These are phyloP conservation scores for Candida orba DNA, from an alignment of 805 yeast genomes.

Conservation along the genomic window DNA sequence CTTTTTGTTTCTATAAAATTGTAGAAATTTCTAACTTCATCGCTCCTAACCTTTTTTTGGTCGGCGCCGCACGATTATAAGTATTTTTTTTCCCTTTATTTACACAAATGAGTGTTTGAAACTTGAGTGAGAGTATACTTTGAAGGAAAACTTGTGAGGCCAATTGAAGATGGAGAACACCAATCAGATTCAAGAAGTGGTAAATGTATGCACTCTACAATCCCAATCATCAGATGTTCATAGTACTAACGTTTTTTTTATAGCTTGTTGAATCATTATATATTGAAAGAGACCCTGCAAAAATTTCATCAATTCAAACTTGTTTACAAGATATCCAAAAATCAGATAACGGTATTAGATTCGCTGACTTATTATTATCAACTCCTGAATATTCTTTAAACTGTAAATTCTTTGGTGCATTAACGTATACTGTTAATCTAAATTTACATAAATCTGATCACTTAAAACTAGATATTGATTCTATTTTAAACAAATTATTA, in stretches of 20 bases:
- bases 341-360: slow-evolving; percentile 43
- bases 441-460: slow-evolving; percentile 23
- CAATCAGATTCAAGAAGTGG: slow-evolving; percentile 5
- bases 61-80: no score
- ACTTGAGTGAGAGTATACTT: no score
- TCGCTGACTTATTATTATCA: slow-evolving; percentile 50
- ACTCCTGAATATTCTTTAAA: slow-evolving; percentile 30
- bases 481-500: slow-evolving; percentile 9
- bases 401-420: slow-evolving; percentile 73
- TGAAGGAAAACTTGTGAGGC: no score
- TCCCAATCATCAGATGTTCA: neutral
- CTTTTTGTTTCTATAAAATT: no score
- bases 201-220: slow-evolving; percentile 3
- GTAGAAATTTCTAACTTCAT: no score
- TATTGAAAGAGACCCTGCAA: slow-evolving; percentile 22
- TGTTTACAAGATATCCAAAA: slow-evolving; percentile 53
- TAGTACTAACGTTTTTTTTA: neutral
- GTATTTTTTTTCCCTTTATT: no score
- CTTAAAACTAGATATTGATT: slow-evolving; percentile 12
- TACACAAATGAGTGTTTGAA: no score
- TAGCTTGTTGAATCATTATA: slow-evolving; percentile 21
- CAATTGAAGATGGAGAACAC: neutral
- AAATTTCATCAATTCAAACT: slow-evolving; percentile 40
- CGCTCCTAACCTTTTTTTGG: no score
- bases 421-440: slow-evolving; percentile 63